Conservation (phyloP, 495 filamentous ascomycete species). For the Zalerion maritima region DNA sequence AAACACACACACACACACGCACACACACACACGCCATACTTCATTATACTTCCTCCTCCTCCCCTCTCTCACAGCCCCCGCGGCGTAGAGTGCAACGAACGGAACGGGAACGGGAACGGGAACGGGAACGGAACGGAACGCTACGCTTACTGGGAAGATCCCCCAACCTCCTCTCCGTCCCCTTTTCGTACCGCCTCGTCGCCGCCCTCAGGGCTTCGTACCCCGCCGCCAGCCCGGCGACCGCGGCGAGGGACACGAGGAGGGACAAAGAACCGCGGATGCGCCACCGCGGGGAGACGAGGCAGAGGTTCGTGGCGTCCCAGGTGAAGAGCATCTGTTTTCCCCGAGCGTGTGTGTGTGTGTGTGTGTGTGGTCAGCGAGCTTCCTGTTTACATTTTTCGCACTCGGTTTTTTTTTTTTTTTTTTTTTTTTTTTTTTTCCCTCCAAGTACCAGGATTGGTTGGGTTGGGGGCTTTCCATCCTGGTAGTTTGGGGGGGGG, state of each 20-base stretch:
- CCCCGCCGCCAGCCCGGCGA: slow-evolving; percentile 70
- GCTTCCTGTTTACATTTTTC: slow-evolving; percentile 2
- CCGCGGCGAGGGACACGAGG: slow-evolving; percentile 62
- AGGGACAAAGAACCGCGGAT: slow-evolving; percentile 56
- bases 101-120: slow-evolving; percentile 4
- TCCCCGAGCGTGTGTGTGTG: slow-evolving; percentile 1
- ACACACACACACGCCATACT: too few species aligned
- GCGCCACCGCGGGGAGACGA: slow-evolving; percentile 87
- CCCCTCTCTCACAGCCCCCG: too few species aligned
- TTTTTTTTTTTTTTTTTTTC: too few species aligned
- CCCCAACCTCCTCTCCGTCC: slow-evolving; percentile 35
- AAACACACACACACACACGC: too few species aligned
- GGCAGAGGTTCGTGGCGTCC: slow-evolving; percentile 82
- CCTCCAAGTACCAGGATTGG: too few species aligned
- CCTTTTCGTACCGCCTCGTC: slow-evolving; percentile 61
- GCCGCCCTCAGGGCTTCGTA: slow-evolving; percentile 78
- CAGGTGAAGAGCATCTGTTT: slow-evolving; percentile 92
- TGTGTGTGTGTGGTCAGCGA: slow-evolving; percentile 1
- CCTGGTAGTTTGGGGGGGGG: too few species aligned
- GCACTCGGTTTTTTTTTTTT: too few species aligned
- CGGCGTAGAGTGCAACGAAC: slow-evolving; percentile 4
- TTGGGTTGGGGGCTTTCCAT: too few species aligned
- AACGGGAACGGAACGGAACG: slow-evolving; percentile 1
- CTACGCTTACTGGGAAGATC: slow-evolving; percentile 39
- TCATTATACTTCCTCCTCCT: too few species aligned